These are phyloP conservation scores for Podosphaera fusca DNA, from an alignment of 2,329 filamentous ascomycete species.

Conservation along the genomic window DNA sequence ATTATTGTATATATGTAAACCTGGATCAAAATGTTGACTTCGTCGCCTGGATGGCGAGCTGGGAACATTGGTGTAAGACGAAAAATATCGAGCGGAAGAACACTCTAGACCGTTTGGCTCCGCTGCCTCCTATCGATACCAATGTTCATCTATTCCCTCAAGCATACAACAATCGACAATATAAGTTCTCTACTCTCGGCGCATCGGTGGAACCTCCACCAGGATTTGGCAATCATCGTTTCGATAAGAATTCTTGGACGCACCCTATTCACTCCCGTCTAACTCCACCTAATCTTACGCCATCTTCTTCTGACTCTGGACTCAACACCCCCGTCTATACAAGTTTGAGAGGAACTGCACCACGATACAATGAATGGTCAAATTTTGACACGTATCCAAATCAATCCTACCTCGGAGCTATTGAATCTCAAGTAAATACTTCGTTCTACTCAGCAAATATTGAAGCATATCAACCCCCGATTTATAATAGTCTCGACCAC, in stretches of 20 bases:
- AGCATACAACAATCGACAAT: slow-evolving; percentile 25
- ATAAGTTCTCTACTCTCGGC: slow-evolving; percentile 15
- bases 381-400: not conserved
- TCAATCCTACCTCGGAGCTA: not conserved
- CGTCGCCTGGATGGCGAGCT: slow-evolving; percentile 38
- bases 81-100: slow-evolving; percentile 19
- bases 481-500: not conserved
- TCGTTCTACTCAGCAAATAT: slow-evolving; percentile 21
- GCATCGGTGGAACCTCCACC: slow-evolving; percentile 13
- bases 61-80: slow-evolving; percentile 34
- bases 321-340: slow-evolving; percentile 30
- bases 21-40: slow-evolving; percentile 39
- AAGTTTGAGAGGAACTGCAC: slow-evolving; percentile 22
- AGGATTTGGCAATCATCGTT: slow-evolving; percentile 11
- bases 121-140: slow-evolving; percentile 31
- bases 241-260: slow-evolving; percentile 14
- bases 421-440: slow-evolving; percentile 13
- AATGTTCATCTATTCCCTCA: slow-evolving; percentile 18
- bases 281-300: slow-evolving; percentile 21
- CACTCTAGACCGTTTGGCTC: slow-evolving; percentile 19
- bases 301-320: slow-evolving; percentile 28
- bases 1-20: slow-evolving; percentile 46
- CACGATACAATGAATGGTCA: slow-evolving; percentile 19
- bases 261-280: slow-evolving; percentile 14
- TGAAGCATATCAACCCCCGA: slow-evolving; percentile 24